phyloP scores from a whole-genome alignment of 169 alveolate genomes.

The Ichthyophthirius multifiliis region DNA sequence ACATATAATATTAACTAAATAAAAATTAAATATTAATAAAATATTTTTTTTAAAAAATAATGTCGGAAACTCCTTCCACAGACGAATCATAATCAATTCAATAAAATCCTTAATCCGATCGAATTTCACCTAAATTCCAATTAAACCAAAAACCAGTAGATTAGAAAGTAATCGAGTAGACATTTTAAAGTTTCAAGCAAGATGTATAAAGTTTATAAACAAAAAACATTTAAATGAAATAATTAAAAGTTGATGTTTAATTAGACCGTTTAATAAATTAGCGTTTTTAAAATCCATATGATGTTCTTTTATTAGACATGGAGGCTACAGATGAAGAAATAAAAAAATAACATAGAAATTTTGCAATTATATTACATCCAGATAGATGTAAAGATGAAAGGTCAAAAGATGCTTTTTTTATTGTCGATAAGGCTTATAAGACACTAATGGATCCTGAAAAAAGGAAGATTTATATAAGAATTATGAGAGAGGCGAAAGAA shows the following conservation, averaged over 20 bases:
- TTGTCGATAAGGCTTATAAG: slow-evolving; percentile 72
- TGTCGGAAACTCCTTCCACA: no score
- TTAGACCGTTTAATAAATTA: slow-evolving; percentile 47
- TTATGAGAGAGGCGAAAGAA: slow-evolving; percentile 78
- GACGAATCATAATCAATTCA: no score
- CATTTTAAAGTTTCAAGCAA: neutral
- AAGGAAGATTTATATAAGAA: slow-evolving; percentile 56
- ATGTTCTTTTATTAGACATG: slow-evolving; percentile 56
- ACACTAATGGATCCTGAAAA: slow-evolving; percentile 64
- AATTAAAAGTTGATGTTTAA: slow-evolving; percentile 32
- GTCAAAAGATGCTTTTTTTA: slow-evolving; percentile 68
- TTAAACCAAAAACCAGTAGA: no score
- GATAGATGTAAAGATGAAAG: slow-evolving; percentile 71
- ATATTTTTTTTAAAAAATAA: no score
- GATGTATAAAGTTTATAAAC: neutral
- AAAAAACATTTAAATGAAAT: neutral
- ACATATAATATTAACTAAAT: no score
- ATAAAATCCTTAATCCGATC: no score
- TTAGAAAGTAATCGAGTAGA: no score
- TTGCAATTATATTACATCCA: slow-evolving; percentile 70
- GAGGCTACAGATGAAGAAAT: slow-evolving; percentile 75
- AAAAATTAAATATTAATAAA: no score
- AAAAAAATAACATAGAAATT: slow-evolving; percentile 57
- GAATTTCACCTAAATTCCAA: no score
- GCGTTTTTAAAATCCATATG: slow-evolving; percentile 70